These are phyloP conservation scores for Aegilops tauschii DNA, from an alignment of 176 grass and related monocot genomes.

Conservation along the genomic window DNA sequence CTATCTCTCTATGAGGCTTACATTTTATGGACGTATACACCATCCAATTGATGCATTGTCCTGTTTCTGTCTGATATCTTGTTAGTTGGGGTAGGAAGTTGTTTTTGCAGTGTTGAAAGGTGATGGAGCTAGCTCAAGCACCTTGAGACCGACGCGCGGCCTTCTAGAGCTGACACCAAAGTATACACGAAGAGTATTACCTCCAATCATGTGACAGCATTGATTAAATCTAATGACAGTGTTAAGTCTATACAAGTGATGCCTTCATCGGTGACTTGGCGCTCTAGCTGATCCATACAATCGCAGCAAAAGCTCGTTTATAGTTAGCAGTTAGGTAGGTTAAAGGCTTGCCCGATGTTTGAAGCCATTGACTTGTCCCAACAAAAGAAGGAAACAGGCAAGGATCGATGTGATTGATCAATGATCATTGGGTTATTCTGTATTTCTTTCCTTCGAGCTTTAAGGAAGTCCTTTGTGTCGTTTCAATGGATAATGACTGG, in stretches of 20 bases:
- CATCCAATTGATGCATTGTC: neutral
- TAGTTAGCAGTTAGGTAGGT: slow-evolving; percentile 32
- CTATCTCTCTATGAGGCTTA: neutral
- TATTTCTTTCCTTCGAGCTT: neutral
- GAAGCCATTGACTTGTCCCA: slow-evolving; percentile 41
- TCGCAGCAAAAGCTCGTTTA: neutral
- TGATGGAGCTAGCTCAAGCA: slow-evolving; percentile 1
- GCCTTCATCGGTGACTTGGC: slow-evolving; percentile 23
- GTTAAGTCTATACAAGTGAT: neutral
- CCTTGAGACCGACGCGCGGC: slow-evolving; percentile 14
- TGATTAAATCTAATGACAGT: neutral
- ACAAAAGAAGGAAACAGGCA: neutral
- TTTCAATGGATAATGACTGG: slow-evolving; percentile 19
- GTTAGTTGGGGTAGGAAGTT: slow-evolving; percentile 49
- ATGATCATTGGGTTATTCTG: slow-evolving; percentile 26
- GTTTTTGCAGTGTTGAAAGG: slow-evolving; percentile 10
- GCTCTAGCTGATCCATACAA: slow-evolving; percentile 19
- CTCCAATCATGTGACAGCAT: slow-evolving; percentile 25
- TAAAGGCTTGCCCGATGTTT: slow-evolving; percentile 41
- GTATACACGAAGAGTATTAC: neutral
- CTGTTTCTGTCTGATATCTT: neutral
- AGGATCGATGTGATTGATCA: slow-evolving; percentile 12
- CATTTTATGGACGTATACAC: neutral
- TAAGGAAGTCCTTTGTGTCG: neutral
- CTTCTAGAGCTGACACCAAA: slow-evolving; percentile 12